Conservation (phyloP, 768 basidiomycete species). For the Chalciporus piperatus region DNA sequence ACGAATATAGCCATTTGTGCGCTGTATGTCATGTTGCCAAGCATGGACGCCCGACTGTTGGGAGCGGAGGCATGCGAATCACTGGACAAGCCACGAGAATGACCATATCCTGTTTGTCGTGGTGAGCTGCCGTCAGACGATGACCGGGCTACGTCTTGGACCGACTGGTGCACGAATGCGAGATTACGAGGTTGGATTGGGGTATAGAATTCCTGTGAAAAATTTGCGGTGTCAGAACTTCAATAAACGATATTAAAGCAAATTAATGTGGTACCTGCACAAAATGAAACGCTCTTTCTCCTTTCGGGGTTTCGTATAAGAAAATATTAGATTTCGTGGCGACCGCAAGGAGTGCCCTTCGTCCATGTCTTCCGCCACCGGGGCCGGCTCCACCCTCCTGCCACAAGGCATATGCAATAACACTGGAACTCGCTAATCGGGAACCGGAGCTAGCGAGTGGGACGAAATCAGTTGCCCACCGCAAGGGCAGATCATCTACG, state of each 20-base stretch:
- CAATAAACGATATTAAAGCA: not conserved
- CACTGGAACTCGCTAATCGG: slow-evolving; percentile 53
- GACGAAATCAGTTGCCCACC: slow-evolving; percentile 87
- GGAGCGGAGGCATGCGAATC: slow-evolving; percentile 34
- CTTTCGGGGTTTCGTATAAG: slow-evolving; percentile 78
- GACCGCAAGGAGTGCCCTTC: slow-evolving; percentile 60
- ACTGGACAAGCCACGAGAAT: slow-evolving; percentile 43
- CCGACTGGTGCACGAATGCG: slow-evolving; percentile 67
- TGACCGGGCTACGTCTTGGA: slow-evolving; percentile 49
- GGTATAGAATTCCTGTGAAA: slow-evolving; percentile 76
- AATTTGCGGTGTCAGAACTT: slow-evolving; percentile 1
- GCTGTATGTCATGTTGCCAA: slow-evolving; percentile 50
- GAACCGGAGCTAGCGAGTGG: slow-evolving; percentile 70
- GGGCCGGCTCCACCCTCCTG: slow-evolving; percentile 48
- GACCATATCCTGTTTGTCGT: slow-evolving; percentile 28
- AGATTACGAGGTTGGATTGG: slow-evolving; percentile 66
- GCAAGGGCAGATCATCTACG: slow-evolving; percentile 66
- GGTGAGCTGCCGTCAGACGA: slow-evolving; percentile 38
- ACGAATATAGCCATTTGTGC: slow-evolving; percentile 78
- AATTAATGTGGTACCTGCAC: slow-evolving; percentile 54
- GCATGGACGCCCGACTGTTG: slow-evolving; percentile 26
- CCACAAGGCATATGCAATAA: slow-evolving; percentile 70
- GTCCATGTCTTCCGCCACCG: slow-evolving; percentile 46
- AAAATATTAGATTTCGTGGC: slow-evolving; percentile 72
- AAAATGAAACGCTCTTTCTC: slow-evolving; percentile 79